Percentiles rank a stretch among this genome's conserved stretches.
Evolutionary conservation across 306 rosid species (phyloP).

Genomic region (Sophora flavescens): DNA sequence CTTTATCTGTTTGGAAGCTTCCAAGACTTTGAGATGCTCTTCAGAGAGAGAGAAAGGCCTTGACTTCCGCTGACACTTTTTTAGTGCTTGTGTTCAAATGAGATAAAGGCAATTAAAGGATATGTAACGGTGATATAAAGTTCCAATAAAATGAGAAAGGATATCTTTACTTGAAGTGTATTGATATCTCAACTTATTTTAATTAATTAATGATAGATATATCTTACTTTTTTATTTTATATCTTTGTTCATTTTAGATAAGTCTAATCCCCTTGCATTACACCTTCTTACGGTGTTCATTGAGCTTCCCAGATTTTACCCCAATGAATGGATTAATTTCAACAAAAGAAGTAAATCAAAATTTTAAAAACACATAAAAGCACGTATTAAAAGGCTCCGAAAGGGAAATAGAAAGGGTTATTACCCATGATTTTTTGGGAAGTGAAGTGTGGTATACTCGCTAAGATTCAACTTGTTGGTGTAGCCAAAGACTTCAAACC

Average conservation of each 20-base stretch:
- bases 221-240: too few relatives aligned
- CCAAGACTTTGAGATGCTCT: conserved; percentile 65
- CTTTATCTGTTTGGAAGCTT: conserved; percentile 72
- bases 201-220: too few relatives aligned
- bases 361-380: background rate
- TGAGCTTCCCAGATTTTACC: too few relatives aligned
- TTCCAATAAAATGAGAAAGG: too few relatives aligned
- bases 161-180: too few relatives aligned
- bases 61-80: conserved; percentile 27
- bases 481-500: conserved; percentile 50
- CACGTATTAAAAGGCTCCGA: background rate
- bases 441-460: conserved; percentile 39
- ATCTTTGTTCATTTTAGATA: too few relatives aligned
- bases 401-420: conserved; percentile 26
- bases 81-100: conserved; percentile 4
- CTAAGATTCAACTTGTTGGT: conserved; percentile 48
- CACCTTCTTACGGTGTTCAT: too few relatives aligned
- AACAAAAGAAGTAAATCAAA: too few relatives aligned
- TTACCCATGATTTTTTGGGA: conserved; percentile 34
- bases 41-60: conserved; percentile 7
- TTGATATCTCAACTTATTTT: too few relatives aligned
- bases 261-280: too few relatives aligned
- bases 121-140: too few relatives aligned
- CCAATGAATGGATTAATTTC: too few relatives aligned
- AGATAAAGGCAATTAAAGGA: background rate